Conservation (phyloP, 176 grass and related monocot species). For the Triticum timopheevii region DNA sequence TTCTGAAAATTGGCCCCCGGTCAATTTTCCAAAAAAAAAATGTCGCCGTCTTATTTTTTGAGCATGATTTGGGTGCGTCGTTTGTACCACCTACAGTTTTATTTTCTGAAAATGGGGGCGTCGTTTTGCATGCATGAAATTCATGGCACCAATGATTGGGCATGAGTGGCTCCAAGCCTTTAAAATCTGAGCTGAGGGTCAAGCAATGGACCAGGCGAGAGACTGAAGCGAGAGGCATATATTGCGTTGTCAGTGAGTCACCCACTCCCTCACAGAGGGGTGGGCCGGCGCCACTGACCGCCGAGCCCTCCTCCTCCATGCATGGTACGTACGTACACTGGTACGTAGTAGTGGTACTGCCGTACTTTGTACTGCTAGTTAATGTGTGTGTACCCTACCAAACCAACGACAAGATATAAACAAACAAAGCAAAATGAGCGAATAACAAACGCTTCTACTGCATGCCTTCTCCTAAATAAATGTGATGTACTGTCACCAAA, state of each 20-base stretch:
- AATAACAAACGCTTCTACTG: not conserved
- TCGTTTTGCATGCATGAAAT: not conserved
- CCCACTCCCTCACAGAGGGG: not conserved
- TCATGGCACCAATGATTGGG: constrained; percentile 21
- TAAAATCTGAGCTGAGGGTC: not conserved
- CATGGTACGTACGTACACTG: not conserved
- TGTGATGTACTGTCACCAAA: no score
- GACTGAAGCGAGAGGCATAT: constrained; percentile 9
- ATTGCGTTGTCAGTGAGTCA: not conserved
- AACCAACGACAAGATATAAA: not conserved
- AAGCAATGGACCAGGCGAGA: not conserved
- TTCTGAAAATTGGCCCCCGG: no score
- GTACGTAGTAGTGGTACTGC: not conserved
- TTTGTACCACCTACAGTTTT: no score
- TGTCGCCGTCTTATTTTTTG: not conserved
- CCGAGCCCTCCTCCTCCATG: no score
- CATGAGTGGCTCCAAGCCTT: not conserved
- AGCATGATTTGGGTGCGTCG: not conserved
- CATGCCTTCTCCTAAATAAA: no score
- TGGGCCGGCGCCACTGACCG: no score
- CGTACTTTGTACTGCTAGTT: not conserved
- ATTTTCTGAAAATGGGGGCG: not conserved
- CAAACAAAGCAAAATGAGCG: not conserved
- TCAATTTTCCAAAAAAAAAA: not conserved
- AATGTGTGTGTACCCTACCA: not conserved